Evolutionary conservation across 108 stramenopile genomes (phyloP).

Genomic region (Chaetoceros muelleri): DNA sequence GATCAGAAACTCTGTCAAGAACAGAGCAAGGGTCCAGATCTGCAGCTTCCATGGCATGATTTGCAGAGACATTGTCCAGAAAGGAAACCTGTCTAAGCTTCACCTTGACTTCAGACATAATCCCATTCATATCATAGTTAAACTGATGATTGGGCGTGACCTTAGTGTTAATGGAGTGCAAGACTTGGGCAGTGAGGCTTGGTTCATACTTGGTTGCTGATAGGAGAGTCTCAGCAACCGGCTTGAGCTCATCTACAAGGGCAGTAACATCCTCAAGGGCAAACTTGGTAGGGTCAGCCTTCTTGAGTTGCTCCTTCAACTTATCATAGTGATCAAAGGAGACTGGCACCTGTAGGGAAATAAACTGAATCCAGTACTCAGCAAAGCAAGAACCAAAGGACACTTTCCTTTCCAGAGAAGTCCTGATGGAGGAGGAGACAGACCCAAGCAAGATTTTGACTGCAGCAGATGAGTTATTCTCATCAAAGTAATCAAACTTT

Average conservation of each 20-base stretch:
- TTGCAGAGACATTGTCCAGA: too few relatives aligned
- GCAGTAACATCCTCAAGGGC: neutral
- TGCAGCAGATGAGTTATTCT: neutral
- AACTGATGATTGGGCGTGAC: too few relatives aligned
- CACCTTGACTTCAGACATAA: too few relatives aligned
- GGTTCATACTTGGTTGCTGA: too few relatives aligned
- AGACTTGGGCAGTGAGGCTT: too few relatives aligned
- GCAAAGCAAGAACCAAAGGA: neutral
- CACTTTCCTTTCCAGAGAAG: neutral
- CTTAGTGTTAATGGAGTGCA: too few relatives aligned
- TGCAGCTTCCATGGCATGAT: too few relatives aligned
- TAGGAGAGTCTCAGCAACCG: too few relatives aligned
- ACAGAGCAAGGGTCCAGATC: neutral
- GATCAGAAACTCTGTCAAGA: neutral
- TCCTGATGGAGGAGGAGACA: neutral
- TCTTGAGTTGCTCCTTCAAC: neutral
- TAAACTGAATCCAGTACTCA: neutral
- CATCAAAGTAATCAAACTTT: neutral
- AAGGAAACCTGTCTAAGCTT: too few relatives aligned
- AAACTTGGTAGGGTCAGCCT: neutral
- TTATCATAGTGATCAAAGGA: neutral
- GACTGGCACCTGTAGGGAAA: neutral
- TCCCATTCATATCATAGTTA: too few relatives aligned
- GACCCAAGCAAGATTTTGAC: neutral
- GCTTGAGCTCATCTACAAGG: too few relatives aligned